These are phyloP conservation scores for Talaromyces trachyspermus DNA, from an alignment of 495 filamentous ascomycete genomes.

Conservation along the genomic window DNA sequence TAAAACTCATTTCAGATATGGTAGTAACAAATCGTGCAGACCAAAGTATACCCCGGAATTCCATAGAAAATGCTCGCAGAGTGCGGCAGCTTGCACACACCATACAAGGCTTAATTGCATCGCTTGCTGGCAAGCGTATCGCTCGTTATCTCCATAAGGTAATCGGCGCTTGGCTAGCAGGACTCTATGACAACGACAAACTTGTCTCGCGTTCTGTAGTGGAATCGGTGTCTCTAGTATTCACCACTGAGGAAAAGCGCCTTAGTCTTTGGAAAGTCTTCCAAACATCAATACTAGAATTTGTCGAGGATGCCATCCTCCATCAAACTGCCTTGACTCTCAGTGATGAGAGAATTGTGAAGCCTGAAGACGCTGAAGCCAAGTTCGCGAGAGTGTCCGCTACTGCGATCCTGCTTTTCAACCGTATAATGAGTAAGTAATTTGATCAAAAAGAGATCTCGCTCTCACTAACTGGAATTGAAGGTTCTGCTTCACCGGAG, in stretches of 20 bases:
- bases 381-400: slow-evolving; percentile 79
- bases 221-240: slow-evolving; percentile 64
- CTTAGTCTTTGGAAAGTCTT: slow-evolving; percentile 68
- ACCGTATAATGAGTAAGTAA: slow-evolving; percentile 41
- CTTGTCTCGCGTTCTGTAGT: slow-evolving; percentile 62
- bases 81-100: slow-evolving; percentile 78
- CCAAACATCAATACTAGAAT: slow-evolving; percentile 68
- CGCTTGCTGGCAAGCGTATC: slow-evolving; percentile 68
- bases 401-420: slow-evolving; percentile 42
- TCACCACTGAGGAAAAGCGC: slow-evolving; percentile 72
- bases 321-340: slow-evolving; percentile 73
- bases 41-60: slow-evolving; percentile 79
- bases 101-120: slow-evolving; percentile 65
- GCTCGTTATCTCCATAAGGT: slow-evolving; percentile 67
- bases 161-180: slow-evolving; percentile 81
- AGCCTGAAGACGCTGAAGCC: slow-evolving; percentile 70
- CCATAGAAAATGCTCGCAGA: slow-evolving; percentile 79
- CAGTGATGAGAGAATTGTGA: slow-evolving; percentile 80
- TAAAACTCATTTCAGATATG: slow-evolving; percentile 8
- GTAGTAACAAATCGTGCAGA: slow-evolving; percentile 40
- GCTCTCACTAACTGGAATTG: slow-evolving; percentile 3
- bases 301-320: slow-evolving; percentile 64
- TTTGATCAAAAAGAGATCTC: too few species aligned
- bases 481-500: slow-evolving; percentile 36
- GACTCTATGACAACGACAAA: slow-evolving; percentile 78